phyloP scores from a whole-genome alignment of 2,329 filamentous ascomycete genomes.

The Meredithiella fracta region DNA sequence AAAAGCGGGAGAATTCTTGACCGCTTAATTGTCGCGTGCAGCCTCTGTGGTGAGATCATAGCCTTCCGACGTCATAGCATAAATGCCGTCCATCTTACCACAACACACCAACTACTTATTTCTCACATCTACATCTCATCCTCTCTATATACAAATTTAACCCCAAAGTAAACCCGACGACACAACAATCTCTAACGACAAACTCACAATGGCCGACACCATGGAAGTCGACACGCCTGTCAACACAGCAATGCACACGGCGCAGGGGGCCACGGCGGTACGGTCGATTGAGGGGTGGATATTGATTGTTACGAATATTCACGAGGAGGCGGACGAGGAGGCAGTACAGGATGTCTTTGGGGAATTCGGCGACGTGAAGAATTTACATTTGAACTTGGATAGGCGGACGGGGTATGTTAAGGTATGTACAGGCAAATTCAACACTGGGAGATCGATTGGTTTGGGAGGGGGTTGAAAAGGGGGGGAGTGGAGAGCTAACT shows the following conservation, averaged over 20 bases:
- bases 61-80: neutral
- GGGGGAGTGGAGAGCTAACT: neutral
- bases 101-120: neutral
- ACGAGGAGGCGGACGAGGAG: conserved; percentile 76
- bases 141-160: too few relatives aligned
- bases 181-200: too few relatives aligned
- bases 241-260: conserved; percentile 52
- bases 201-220: conserved; percentile 35
- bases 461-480: neutral
- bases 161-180: too few relatives aligned
- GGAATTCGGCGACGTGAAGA: conserved; percentile 77
- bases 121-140: neutral
- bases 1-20: neutral
- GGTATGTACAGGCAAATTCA: conserved; percentile 28
- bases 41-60: neutral
- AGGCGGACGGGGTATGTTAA: conserved; percentile 74
- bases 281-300: conserved; percentile 86
- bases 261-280: conserved; percentile 59
- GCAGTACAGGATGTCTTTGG: conserved; percentile 66
- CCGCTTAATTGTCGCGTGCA: neutral
- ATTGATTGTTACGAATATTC: conserved; percentile 69
- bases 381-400: conserved; percentile 69
- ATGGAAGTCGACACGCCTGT: conserved; percentile 44
- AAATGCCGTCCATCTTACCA: neutral
- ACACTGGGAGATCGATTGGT: neutral